Percentiles rank a stretch among this genome's conserved stretches.
phyloP scores from a whole-genome alignment of 1,139 yeast genomes.

The Candida sojae region DNA sequence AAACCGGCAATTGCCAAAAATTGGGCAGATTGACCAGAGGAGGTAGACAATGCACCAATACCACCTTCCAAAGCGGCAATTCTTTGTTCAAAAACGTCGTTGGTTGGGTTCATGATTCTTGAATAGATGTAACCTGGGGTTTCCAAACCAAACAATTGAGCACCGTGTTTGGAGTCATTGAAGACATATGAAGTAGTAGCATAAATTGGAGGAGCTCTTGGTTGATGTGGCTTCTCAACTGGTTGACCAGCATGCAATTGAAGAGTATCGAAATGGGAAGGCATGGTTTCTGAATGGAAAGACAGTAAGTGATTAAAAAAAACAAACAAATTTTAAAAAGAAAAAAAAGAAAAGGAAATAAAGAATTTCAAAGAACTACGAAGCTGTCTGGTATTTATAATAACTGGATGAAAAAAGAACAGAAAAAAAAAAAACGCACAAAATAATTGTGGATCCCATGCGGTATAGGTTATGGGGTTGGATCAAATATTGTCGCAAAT shows the following conservation, averaged over 20 bases:
- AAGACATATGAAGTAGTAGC: conserved; percentile 87
- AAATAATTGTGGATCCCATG: background rate
- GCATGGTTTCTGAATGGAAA: conserved; percentile 19
- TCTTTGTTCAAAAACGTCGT: conserved; percentile 86
- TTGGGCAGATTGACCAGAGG: conserved; percentile 97
- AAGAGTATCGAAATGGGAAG: conserved; percentile 81
- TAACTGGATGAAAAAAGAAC: background rate
- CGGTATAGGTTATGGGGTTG: background rate
- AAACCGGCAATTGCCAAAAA: conserved; percentile 79
- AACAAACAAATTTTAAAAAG: background rate
- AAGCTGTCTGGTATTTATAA: background rate
- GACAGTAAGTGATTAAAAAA: background rate
- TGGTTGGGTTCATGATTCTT: conserved; percentile 91
- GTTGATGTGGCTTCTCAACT: conserved; percentile 58
- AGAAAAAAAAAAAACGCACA: background rate
- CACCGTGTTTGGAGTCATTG: conserved; percentile 87
- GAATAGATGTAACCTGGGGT: conserved; percentile 85
- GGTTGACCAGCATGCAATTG: conserved; percentile 93
- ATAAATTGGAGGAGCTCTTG: conserved; percentile 93
- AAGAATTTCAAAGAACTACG: background rate
- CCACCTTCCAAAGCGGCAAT: conserved; percentile 93
- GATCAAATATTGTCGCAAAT: background rate
- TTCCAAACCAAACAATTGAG: conserved; percentile 82
- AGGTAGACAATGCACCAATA: conserved; percentile 83
- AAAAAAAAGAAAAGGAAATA: background rate